A percentile compares a stretch with the other conserved stretches of the same genome.
phyloP scores from a whole-genome alignment of 208 protist genomes.

The Trypanosoma vivax region DNA sequence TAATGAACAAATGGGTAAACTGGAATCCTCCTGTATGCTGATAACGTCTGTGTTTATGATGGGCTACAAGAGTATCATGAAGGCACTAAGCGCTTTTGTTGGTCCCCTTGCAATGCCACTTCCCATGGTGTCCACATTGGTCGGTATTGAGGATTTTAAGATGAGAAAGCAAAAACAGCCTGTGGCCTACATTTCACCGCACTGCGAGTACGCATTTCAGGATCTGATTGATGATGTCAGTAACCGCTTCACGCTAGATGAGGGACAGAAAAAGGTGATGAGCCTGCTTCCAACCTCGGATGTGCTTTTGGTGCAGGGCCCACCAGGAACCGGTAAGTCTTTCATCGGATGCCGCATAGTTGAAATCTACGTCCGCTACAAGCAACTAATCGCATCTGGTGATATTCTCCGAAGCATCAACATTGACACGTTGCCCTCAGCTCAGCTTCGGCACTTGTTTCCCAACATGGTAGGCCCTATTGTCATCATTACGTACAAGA shows the following conservation, averaged over 20 bases:
- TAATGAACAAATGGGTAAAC: constrained; percentile 44
- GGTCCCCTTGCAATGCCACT: constrained; percentile 83
- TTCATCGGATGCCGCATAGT: constrained; percentile 91
- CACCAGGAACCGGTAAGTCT: constrained; percentile 93
- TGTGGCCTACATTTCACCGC: constrained; percentile 68
- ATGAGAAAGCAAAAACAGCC: constrained; percentile 13
- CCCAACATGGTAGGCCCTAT: constrained; percentile 73
- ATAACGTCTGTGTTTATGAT: constrained; percentile 78
- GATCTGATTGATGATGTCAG: constrained; percentile 61
- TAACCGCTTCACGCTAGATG: constrained; percentile 54
- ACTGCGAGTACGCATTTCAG: constrained; percentile 71
- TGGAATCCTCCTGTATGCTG: constrained; percentile 56
- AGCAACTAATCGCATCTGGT: constrained; percentile 76
- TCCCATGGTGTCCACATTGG: constrained; percentile 45
- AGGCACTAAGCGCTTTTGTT: constrained; percentile 63
- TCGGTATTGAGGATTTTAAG: constrained; percentile 23
- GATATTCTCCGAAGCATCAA: constrained; percentile 84
- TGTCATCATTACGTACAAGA: constrained; percentile 92
- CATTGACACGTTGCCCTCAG: constrained; percentile 54
- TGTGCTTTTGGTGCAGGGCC: constrained; percentile 89
- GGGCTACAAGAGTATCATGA: constrained; percentile 77
- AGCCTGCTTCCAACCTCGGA: constrained; percentile 47
- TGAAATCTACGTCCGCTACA: constrained; percentile 85
- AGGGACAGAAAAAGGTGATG: constrained; percentile 76
- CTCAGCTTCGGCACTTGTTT: constrained; percentile 43